These are phyloP conservation scores for Hypoxylon lienhwacheense DNA, from an alignment of 495 filamentous ascomycete genomes.

Conservation along the genomic window DNA sequence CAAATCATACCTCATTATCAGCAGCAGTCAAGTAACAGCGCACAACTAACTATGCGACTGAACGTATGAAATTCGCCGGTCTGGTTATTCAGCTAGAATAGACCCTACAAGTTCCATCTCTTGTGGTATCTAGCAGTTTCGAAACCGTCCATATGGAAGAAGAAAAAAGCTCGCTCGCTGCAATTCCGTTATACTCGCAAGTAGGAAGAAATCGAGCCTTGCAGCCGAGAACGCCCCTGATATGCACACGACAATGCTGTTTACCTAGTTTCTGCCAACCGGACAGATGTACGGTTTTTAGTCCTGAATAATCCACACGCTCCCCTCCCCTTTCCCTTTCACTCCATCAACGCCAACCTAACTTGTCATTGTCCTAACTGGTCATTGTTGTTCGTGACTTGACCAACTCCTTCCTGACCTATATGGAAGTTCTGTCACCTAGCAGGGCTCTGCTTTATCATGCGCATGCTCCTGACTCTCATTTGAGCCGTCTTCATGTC, in stretches of 20 bases:
- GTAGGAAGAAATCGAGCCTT: conserved; percentile 6
- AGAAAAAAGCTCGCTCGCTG: conserved; percentile 23
- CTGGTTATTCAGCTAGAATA: conserved; percentile 2
- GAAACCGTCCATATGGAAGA: background rate
- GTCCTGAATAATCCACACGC: too few relatives aligned
- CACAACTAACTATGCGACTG: too few relatives aligned
- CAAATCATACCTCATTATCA: too few relatives aligned
- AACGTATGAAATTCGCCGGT: conserved; percentile 7
- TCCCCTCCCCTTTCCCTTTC: background rate
- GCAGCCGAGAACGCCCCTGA: conserved; percentile 20
- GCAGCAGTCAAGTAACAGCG: too few relatives aligned
- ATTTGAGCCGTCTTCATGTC: conserved; percentile 13
- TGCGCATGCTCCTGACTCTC: conserved; percentile 7
- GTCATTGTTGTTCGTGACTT: too few relatives aligned
- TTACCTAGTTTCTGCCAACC: conserved; percentile 9
- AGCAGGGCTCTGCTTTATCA: conserved; percentile 2
- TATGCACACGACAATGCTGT: conserved; percentile 21
- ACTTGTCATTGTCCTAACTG: background rate
- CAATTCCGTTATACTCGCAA: conserved; percentile 2
- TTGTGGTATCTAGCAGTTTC: conserved; percentile 23
- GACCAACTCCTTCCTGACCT: too few relatives aligned
- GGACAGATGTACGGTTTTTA: conserved; percentile 12
- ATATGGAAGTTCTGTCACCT: background rate
- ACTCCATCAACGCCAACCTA: conserved; percentile 21
- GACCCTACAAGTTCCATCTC: background rate